Evolutionary conservation across 768 basidiomycete species (phyloP), one percentile per base, ranked within the genome.

Genomic region (Psilocybe azurescens): DNA sequence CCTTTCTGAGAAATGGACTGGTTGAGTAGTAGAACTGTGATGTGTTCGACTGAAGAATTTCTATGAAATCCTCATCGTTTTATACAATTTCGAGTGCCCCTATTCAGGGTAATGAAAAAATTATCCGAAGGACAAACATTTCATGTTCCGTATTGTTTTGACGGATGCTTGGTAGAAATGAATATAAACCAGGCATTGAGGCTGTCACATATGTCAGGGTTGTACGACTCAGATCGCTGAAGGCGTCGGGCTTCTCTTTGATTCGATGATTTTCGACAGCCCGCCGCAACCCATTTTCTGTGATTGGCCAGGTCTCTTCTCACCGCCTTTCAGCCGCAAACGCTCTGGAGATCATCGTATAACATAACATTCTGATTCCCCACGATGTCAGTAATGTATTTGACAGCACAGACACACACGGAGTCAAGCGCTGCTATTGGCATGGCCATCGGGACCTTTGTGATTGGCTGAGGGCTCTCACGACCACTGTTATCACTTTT

Each of bases 1-100:
- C 16, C 24, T 13, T 44, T 57, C 50, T 62, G 55, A 57, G 41
- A 39, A 13, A 53, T 59, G 52, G 56, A 32, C 30, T 50, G 38
- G 14, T 39, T 56, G 57, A 46, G 54, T 41, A 55, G 60, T 50
- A 38, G 60, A 60, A 60, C 59, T 48, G 53, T 24, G 24, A 2
- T 24, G 24, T 55, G 32, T 60, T 56, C 52, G 56, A 62, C 56
- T 60, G 58, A 51, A 14, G 53, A 63, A 57, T 46, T 9, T 1
- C 39, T 16, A 29, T 32, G 6, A 56, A 28, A 28, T 10, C 14
- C 9, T 14, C 18, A 4, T 32, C 33, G 44, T 53, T 62, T 62
- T 62, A 62, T 62, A 56, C 6, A 14, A 9, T 51, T 61, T 20
- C 3, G 32, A 18, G n/a, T n/a, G n/a, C 32, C 18, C 36, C 30